These are phyloP conservation scores for Endocalyx cinctus DNA, from an alignment of 2,329 filamentous ascomycete genomes.

Conservation along the genomic window DNA sequence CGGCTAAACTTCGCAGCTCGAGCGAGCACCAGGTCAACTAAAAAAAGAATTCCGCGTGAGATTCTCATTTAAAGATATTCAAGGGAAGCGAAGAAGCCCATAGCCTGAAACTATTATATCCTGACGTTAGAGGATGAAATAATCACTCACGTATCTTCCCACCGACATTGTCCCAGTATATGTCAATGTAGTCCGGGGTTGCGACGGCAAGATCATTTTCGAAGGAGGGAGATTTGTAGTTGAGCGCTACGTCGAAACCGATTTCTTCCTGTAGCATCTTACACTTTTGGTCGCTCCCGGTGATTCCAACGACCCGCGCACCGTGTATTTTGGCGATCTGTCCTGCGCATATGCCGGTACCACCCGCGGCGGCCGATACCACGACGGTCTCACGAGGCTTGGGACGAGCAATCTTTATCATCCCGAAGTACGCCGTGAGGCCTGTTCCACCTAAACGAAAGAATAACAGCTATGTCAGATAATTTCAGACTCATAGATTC, in stretches of 20 bases:
- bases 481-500: too few species aligned
- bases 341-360: conserved; percentile 67
- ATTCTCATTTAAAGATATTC: too few species aligned
- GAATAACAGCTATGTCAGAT: too few species aligned
- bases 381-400: conserved; percentile 75
- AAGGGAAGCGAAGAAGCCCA: too few species aligned
- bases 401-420: conserved; percentile 70
- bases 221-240: conserved; percentile 52
- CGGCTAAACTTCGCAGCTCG: conserved; percentile 59
- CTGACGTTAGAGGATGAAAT: too few species aligned
- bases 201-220: conserved; percentile 45
- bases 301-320: conserved; percentile 55
- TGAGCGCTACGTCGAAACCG: conserved; percentile 52
- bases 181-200: conserved; percentile 49
- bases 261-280: conserved; percentile 48
- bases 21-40: conserved; percentile 60
- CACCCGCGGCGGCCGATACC: conserved; percentile 67
- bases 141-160: conserved; percentile 64
- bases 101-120: too few species aligned
- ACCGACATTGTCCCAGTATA: conserved; percentile 62
- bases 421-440: conserved; percentile 64
- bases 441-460: not conserved
- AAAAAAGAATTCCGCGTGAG: too few species aligned
- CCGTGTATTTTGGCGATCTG: conserved; percentile 75
- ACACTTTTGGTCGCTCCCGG: conserved; percentile 61